Base-by-base conservation (phyloP, 768 basidiomycete genomes). In the Chalciporus sphaerocephalus region DNA sequence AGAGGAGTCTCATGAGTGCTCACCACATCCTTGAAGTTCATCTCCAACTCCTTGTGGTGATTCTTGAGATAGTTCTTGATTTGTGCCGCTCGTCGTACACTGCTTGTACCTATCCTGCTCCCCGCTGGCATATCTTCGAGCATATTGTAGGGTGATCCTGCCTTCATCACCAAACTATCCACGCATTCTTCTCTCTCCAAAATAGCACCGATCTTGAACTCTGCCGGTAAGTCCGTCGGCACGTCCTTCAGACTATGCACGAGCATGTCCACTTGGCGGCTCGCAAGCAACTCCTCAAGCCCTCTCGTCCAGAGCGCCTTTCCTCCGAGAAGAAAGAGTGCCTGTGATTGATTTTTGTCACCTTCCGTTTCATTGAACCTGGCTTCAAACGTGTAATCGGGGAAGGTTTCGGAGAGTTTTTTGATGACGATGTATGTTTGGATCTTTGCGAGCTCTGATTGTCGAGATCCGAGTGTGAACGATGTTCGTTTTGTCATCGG, bases 221-320 rank as follows among this genome's bases (percentile, higher is more conserved):
- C 90, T 0, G 79, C 79, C 0, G 92, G 91, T 23, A 99, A 72
- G 6, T 73, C 73, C 1, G 95, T 98, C 4, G 95, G 95, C 24
- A 97, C 81, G 63, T 98, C 96, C 66, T 99, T 99, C 56, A 91
- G 72, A 27, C 79, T 83, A 68, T 99, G 95, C 16, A 98, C 83
- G 56, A 99, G 80, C 76, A 97, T 82, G 63, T 99, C 96, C 39
- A 94, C 86, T 11, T 74, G 70, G 23, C 75, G 69, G 35, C 83
- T 74, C 44, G 80, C 74, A 49, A 99, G 70, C 35, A 82, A 83
- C 16, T 88, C 86, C 62, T 99, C 96, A 43, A 99, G 81, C 56
- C 97, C 95, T 56, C 92, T 89, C 28, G 96, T 99, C 96, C 96
- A 99, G 22, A 97, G 67, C 0, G 87, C 78, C 62, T 91, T 92